Evolutionary conservation across 2,329 filamentous ascomycete species (phyloP), one percentile per base, ranked within the genome.

Genomic region (Dactylonectria macrodidyma): DNA sequence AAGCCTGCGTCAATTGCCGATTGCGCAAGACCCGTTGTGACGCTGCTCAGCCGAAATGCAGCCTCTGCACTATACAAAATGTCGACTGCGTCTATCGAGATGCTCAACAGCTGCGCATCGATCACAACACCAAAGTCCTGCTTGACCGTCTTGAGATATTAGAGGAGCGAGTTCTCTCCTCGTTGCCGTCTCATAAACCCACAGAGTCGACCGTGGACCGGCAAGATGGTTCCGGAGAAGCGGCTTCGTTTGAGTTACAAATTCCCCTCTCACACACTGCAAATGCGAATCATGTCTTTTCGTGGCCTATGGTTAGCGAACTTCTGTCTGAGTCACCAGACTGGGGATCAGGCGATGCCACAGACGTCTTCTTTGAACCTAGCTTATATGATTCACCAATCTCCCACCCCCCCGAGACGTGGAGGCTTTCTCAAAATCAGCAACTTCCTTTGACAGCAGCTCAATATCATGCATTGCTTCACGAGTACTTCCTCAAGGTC

Each of bases 11-110:
- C 2, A 77, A 77, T 14, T 79, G 77, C 51, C 74, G 77, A 5
- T 65, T 70, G n/a, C 75, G 77, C 26, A 79, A 79, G 65, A 77
- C 74, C 2, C 72, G 77, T 2, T 79, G 77, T 50, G 77, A 79
- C 52, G 77, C 77, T 11, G 75, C 67, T 1, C 67, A 77, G 56
- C 77, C 77, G 3, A 70, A 68, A 61, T 79, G 77, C 55, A 71
- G 77, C 26, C 64, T 77, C 8, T 79, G 77, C 48, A 38, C 69
- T n/a, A 46, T 68, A 2, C 76, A 78, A 7, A 70, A 75, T 30
- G 76, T 78, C 1, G 77, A 77, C 36, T 79, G 77, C 59, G 59
- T 76, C 3, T 79, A 79, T 19, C 65, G 69, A n/a, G 77, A 79
- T 48, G 69, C 77, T 33, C 71, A 76, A 24, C 74, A 77, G 10